Evolutionary conservation across 2,329 filamentous ascomycete genomes (phyloP).

Genomic region (Fusarium sp.): DNA sequence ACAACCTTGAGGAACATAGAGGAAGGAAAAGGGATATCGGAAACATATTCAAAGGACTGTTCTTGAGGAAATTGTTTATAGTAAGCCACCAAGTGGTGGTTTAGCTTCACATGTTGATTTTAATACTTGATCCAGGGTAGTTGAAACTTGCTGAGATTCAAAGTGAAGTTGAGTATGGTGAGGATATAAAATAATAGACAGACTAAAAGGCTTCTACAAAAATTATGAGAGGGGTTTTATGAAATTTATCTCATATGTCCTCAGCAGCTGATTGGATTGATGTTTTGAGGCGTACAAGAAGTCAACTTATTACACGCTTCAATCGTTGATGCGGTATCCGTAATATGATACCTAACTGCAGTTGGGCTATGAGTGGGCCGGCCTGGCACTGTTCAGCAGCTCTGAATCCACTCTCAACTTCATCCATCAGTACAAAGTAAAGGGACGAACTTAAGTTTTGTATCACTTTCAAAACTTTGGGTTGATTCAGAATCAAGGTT

Average conservation of each 20-base stretch:
- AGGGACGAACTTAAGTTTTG: background rate
- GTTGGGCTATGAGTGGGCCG: background rate
- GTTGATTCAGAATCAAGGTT: background rate
- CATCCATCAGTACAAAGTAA: background rate
- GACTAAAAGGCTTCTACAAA: background rate
- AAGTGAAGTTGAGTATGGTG: background rate
- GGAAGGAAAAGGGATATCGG: no score
- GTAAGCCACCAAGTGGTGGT: background rate
- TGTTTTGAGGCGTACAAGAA: background rate
- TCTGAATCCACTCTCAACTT: slow-evolving; percentile 19
- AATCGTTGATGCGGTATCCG: background rate
- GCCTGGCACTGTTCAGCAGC: background rate
- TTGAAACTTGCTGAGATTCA: background rate
- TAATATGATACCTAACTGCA: background rate
- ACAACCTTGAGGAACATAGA: background rate
- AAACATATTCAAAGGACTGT: background rate
- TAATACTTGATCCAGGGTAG: slow-evolving; percentile 10
- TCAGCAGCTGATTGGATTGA: background rate
- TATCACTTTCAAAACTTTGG: background rate
- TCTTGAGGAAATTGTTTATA: background rate
- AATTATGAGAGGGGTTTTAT: background rate
- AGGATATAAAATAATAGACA: background rate
- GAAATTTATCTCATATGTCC: background rate
- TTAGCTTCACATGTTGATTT: background rate
- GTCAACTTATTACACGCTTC: background rate